These are phyloP conservation scores for Aspergillus conjunctus DNA, from an alignment of 495 filamentous ascomycete species.

Conservation along the genomic window DNA sequence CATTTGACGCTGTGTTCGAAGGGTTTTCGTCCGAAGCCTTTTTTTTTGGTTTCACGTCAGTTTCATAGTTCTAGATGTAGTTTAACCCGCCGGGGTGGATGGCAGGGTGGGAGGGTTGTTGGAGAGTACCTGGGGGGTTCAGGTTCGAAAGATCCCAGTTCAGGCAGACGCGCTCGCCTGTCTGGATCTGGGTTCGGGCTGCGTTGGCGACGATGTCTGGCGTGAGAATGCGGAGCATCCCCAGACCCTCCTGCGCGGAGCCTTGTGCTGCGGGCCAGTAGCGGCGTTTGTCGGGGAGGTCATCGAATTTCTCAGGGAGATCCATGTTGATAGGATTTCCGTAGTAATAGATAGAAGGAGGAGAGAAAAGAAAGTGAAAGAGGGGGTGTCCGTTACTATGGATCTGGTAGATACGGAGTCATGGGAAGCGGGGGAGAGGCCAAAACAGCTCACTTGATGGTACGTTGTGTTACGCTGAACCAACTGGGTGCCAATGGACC, in stretches of 20 bases:
- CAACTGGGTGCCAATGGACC: too few relatives aligned
- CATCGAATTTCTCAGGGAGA: slow-evolving; percentile 46
- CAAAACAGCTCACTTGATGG: too few relatives aligned
- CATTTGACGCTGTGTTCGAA: slow-evolving; percentile 61
- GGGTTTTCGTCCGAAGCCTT: slow-evolving; percentile 55
- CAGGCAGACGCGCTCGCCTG: slow-evolving; percentile 51
- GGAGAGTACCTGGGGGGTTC: slow-evolving; percentile 40
- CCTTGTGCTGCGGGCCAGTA: slow-evolving; percentile 51
- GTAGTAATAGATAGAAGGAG: slow-evolving; percentile 4
- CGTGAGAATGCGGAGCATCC: slow-evolving; percentile 54
- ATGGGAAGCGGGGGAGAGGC: too few relatives aligned
- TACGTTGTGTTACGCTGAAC: too few relatives aligned
- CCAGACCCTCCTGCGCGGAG: slow-evolving; percentile 53
- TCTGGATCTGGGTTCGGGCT: slow-evolving; percentile 50
- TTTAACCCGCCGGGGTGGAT: neutral
- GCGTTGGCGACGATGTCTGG: slow-evolving; percentile 51
- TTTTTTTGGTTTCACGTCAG: slow-evolving; percentile 5
- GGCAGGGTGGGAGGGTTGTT: neutral
- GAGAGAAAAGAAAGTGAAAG: neutral
- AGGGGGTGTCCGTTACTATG: neutral
- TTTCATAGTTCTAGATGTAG: neutral
- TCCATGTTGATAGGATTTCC: slow-evolving; percentile 23
- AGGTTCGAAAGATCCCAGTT: slow-evolving; percentile 57
- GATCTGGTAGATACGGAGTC: neutral
- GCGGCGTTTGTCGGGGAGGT: slow-evolving; percentile 51